phyloP scores from a whole-genome alignment of 257 asterid genomes.

The Echium plantagineum region DNA sequence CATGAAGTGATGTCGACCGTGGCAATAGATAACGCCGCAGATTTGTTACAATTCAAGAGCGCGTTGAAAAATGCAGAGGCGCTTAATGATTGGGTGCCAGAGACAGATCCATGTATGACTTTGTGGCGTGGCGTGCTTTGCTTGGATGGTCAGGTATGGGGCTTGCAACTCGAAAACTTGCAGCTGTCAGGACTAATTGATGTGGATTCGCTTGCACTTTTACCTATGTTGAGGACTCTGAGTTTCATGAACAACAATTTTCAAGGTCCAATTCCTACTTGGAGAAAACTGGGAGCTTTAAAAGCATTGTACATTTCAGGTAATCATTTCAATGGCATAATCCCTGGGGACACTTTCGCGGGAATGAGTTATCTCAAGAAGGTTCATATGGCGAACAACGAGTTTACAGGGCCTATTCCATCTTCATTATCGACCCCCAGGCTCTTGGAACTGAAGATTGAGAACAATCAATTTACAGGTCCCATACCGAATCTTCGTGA shows the following conservation, averaged over 20 bases:
- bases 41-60: constrained; percentile 45
- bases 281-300: constrained; percentile 67
- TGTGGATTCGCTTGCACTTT: constrained; percentile 39
- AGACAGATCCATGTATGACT: constrained; percentile 44
- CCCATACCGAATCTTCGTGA: constrained; percentile 38
- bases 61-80: constrained; percentile 31
- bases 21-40: constrained; percentile 17
- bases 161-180: constrained; percentile 67
- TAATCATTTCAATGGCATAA: constrained; percentile 51
- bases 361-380: constrained; percentile 72
- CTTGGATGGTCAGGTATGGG: constrained; percentile 59
- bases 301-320: constrained; percentile 55
- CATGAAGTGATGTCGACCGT: constrained; percentile 10
- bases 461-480: constrained; percentile 63
- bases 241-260: constrained; percentile 66
- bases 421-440: constrained; percentile 44
- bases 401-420: constrained; percentile 54
- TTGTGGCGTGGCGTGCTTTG: constrained; percentile 73
- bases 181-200: constrained; percentile 62
- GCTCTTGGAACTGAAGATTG: constrained; percentile 50
- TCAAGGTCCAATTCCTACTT: constrained; percentile 73
- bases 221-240: constrained; percentile 42
- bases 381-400: constrained; percentile 48
- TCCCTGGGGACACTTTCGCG: constrained; percentile 49
- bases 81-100: constrained; percentile 40